phyloP scores from a whole-genome alignment of 2,329 filamentous ascomycete species.

The Sclerotinia spermophila region DNA sequence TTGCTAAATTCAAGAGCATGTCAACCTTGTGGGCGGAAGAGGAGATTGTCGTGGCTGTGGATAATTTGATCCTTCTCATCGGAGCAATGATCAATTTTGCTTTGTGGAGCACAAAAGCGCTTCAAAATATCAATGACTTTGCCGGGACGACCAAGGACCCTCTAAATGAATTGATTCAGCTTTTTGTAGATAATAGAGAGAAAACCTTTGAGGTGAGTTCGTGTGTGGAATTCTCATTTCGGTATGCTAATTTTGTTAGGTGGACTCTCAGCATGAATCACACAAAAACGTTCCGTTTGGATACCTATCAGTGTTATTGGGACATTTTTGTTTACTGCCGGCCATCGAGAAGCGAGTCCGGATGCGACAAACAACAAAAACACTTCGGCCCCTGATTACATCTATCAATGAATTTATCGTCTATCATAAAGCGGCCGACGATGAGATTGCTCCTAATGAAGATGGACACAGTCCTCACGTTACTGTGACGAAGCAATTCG shows the following conservation, averaged over 20 bases:
- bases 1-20: constrained; percentile 49
- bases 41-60: constrained; percentile 53
- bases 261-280: constrained; percentile 69
- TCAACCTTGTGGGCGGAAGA: constrained; percentile 47
- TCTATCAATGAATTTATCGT: constrained; percentile 60
- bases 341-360: constrained; percentile 44
- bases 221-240: neutral
- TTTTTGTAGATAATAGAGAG: constrained; percentile 66
- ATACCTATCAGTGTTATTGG: constrained; percentile 79
- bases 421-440: constrained; percentile 57
- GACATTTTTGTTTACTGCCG: constrained; percentile 67
- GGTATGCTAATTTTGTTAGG: constrained; percentile 43
- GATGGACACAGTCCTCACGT: constrained; percentile 44
- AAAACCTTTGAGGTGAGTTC: constrained; percentile 63
- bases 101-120: constrained; percentile 67
- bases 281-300: constrained; percentile 80
- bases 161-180: constrained; percentile 56
- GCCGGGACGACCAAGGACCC: constrained; percentile 41
- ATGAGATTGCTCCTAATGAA: constrained; percentile 41
- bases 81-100: constrained; percentile 85
- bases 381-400: constrained; percentile 48
- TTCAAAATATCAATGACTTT: constrained; percentile 46
- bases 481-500: constrained; percentile 42
- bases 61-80: constrained; percentile 72
- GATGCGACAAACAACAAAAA: constrained; percentile 43